Percentiles rank a stretch among this genome's conserved stretches.
Conservation (phyloP, 352 stramenopile genomes). For the Pythium aquatile region DNA sequence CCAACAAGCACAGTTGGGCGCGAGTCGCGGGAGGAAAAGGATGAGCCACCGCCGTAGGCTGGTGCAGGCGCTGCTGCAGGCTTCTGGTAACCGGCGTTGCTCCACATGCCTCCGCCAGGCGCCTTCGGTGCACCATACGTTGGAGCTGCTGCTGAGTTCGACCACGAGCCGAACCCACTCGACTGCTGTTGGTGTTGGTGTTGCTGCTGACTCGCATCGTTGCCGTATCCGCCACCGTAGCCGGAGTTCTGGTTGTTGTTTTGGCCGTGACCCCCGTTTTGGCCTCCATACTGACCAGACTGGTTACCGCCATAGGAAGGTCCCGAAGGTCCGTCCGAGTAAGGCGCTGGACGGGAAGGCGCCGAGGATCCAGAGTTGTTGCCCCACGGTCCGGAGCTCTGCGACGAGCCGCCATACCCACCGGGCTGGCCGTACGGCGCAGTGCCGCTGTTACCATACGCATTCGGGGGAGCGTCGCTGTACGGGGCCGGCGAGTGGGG, state of each 20-base stretch:
- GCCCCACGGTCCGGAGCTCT: constrained; percentile 40
- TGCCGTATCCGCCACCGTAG: constrained; percentile 26
- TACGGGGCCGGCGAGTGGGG: neutral
- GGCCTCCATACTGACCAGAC: constrained; percentile 29
- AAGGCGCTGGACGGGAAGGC: constrained; percentile 44
- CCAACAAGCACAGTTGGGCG: constrained; percentile 82
- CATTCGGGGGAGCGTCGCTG: constrained; percentile 12
- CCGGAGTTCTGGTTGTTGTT: constrained; percentile 6
- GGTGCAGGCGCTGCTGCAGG: constrained; percentile 39
- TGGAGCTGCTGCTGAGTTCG: constrained; percentile 27
- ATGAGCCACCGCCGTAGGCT: constrained; percentile 36
- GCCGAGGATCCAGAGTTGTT: constrained; percentile 17
- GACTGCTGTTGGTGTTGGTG: constrained; percentile 22
- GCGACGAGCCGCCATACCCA: constrained; percentile 10
- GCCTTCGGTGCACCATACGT: constrained; percentile 37
- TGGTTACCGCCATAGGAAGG: constrained; percentile 30
- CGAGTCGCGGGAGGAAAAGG: constrained; percentile 64
- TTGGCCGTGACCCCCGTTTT: constrained; percentile 28
- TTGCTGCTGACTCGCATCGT: constrained; percentile 17
- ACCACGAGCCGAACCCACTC: constrained; percentile 60
- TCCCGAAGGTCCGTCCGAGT: constrained; percentile 48
- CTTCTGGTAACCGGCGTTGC: constrained; percentile 80
- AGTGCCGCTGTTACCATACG: constrained; percentile 17
- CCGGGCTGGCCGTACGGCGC: constrained; percentile 11
- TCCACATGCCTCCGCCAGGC: constrained; percentile 63